These are phyloP conservation scores for Cardamine occulta DNA, from an alignment of 345 rosid species.

Conservation along the genomic window DNA sequence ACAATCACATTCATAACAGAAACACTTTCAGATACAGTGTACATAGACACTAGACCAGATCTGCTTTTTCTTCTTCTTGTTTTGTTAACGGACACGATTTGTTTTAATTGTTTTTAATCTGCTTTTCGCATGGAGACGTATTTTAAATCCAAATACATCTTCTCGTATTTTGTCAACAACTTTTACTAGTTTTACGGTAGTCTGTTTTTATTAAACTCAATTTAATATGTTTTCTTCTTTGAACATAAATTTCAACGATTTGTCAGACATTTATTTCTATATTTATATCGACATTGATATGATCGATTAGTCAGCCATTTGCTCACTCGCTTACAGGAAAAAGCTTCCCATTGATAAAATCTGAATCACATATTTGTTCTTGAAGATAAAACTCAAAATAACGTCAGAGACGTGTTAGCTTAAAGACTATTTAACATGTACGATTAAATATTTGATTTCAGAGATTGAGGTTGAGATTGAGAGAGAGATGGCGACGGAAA, in stretches of 20 bases:
- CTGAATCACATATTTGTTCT: neutral
- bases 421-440: neutral
- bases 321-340: neutral
- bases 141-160: neutral
- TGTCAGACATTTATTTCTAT: neutral
- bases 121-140: conserved; percentile 24
- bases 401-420: conserved; percentile 8
- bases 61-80: neutral
- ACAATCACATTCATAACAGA: too few relatives aligned
- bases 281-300: too few relatives aligned
- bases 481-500: conserved; percentile 32
- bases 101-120: neutral
- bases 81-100: neutral
- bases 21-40: neutral
- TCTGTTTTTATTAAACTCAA: neutral
- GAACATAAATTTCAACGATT: neutral
- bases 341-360: neutral
- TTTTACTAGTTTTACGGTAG: neutral
- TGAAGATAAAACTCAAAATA: neutral
- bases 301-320: neutral
- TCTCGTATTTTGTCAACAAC: neutral
- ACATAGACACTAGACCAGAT: neutral
- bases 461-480: neutral
- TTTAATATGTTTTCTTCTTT: neutral
- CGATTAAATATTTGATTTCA: neutral